Evolutionary conservation across 441 rosid genomes (phyloP), one percentile per base, ranked within the genome.

Genomic region (Populus tomentosa): DNA sequence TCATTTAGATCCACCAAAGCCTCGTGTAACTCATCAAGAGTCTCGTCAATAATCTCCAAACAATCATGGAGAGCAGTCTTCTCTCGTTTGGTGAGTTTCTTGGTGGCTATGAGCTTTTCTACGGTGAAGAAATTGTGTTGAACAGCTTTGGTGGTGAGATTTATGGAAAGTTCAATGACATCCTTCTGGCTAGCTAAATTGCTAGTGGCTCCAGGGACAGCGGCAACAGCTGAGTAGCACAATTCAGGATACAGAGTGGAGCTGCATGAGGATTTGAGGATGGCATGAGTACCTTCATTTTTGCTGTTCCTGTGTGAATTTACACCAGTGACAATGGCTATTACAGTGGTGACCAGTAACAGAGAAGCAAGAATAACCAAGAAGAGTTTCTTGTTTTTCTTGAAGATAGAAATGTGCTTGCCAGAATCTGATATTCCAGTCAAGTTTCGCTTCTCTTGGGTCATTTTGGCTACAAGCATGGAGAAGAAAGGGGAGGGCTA

Each of bases 31-130:
- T 91, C 94, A 11, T 93, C 94, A 0, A 90, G 86, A 0, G 96
- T 87, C 69, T 89, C 92, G 23, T 91, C 97, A 1, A 89, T 88
- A 62, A 89, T 90, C 86, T 89, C 91, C 26, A 90, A 77, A 78
- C 98, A 94, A 78, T 94, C 98, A 46, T 91, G 90, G 35, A 94
- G 90, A 38, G 98, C 97, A 4, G 82, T 75, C 78, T 83, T 84
- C 73, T 94, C 89, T 1, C 94, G 85, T n/a, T 80, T 46, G 1
- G 90, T 88, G 5, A 90, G 80, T 63, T 73, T 82, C 73, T 59
- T 73, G 9, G 46, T 46, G 5, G 80, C 23, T 18, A 80, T 35
- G 16, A 86, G 85, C 84, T 89, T 94, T 85, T 87, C 35, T 9
- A 94, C 81, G 10, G 82, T 46, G 84, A 89, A 85, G 83, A 75